Evolutionary conservation across 2,329 filamentous ascomycete genomes (phyloP), one percentile per base, ranked within the genome.

Genomic region (Emergomyces pasteurianus): DNA sequence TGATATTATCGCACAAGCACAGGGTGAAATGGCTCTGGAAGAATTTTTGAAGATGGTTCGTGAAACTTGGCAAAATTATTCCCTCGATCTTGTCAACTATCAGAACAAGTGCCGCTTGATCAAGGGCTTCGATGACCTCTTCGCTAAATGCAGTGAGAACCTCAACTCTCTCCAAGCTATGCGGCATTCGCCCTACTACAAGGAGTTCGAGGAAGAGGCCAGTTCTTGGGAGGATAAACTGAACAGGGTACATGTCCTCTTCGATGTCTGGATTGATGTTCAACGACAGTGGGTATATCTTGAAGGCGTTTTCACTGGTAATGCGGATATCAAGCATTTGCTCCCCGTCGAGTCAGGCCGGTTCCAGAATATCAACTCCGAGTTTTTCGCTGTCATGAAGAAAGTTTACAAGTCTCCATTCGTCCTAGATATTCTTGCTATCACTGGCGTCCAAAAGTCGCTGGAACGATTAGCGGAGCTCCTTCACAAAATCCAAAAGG

Each of bases 201-300:
- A 96, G 74, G 92, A 97, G 69, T 99, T 99, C 64, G 94, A 99
- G 72, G 94, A 99, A 69, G 94, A 99, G 68, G 95, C 95, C 7
- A 88, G 91, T 0, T 84, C 88, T 0, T 99, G 94, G 94, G 95
- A 99, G 75, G 95, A 99, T 76, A 96, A 95, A 73, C 82, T 99
- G 31, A 99, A 97, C 73, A 86, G 94, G 53, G 91, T 99, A 2
- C 94, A 99, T 72, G 90, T 99, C 18, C 82, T 99, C 10, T 99
- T 99, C 70, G 94, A 99, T 73, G 92, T 99, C 18, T 99, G 95
- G 95, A 99, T 99, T 68, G 95, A 99, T 75, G 95, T 99, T n/a
- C 94, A 99, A 74, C 88, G 95, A 63, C 94, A 99, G 77, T 99
- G 94, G 94, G 94, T 99, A 8, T 99, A 99, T 73, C 84, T 99